Percentiles rank a stretch among this genome's conserved stretches.
Evolutionary conservation across 257 asterid species (phyloP).

Genomic region (Scutellaria galericulata): DNA sequence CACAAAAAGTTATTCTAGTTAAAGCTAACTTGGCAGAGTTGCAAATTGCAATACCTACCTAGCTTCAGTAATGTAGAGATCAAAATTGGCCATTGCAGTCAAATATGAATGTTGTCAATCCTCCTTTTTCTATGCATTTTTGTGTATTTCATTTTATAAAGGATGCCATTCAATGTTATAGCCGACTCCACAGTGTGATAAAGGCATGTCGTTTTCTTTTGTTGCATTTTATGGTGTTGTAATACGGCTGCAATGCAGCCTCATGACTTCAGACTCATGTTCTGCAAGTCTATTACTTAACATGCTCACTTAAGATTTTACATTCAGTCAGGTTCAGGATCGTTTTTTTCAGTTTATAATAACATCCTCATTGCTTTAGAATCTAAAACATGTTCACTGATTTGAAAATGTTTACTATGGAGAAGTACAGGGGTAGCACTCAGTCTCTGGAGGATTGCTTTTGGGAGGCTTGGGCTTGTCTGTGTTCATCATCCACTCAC

Average conservation of each 20-base stretch:
- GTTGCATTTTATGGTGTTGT: constrained; percentile 24
- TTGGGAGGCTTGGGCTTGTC: constrained; percentile 99
- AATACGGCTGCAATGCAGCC: background rate
- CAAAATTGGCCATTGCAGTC: background rate
- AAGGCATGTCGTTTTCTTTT: background rate
- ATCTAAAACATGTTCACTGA: constrained; percentile 33
- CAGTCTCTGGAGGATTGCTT: constrained; percentile 94
- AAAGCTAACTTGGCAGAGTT: background rate
- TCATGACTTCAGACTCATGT: constrained; percentile 2
- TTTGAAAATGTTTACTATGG: constrained; percentile 33
- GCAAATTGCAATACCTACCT: constrained; percentile 1
- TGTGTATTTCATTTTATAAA: background rate
- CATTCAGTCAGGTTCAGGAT: background rate
- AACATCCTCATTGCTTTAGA: constrained; percentile 9
- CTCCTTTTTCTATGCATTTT: background rate
- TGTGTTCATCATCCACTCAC: constrained; percentile 96
- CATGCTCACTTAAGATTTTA: constrained; percentile 14
- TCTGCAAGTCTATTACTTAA: constrained; percentile 10
- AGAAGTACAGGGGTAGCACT: constrained; percentile 63
- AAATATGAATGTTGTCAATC: background rate
- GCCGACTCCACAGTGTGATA: background rate
- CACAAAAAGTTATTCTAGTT: background rate
- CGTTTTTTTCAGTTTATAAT: background rate
- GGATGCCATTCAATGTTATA: background rate
- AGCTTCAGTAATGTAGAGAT: constrained; percentile 8